Evolutionary conservation across 164 flowering plant species (phyloP).

Genomic region (Liquidambar formosana): DNA sequence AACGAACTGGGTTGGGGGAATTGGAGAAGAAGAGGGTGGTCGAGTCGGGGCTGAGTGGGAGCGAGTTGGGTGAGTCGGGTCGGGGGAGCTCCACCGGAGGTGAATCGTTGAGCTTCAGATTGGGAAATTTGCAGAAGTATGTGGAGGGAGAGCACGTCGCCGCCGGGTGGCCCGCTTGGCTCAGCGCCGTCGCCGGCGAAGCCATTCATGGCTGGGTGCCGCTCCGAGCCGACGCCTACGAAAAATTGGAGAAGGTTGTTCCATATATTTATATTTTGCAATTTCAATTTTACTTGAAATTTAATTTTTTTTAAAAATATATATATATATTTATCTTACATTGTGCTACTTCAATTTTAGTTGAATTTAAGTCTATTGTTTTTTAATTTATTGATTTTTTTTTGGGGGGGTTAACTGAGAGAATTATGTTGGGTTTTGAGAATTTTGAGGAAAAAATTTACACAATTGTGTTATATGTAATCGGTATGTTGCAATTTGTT

Average conservation of each 20-base stretch:
- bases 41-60: conserved; percentile 22
- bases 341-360: too few species aligned
- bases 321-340: too few species aligned
- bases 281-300: background rate
- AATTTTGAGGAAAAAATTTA: too few species aligned
- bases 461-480: too few species aligned
- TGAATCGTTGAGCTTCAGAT: conserved; percentile 59
- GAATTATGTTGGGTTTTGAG: too few species aligned
- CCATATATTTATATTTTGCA: background rate
- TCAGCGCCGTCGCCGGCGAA: conserved; percentile 72
- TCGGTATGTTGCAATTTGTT: too few species aligned
- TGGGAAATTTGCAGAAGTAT: conserved; percentile 59
- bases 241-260: conserved; percentile 67
- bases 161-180: conserved; percentile 87
- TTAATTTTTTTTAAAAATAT: too few species aligned
- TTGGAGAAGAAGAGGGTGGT: conserved; percentile 26
- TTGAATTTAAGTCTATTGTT: too few species aligned
- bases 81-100: conserved; percentile 40
- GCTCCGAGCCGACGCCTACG: conserved; percentile 55
- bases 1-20: conserved; percentile 32
- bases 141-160: conserved; percentile 69
- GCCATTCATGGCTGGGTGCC: conserved; percentile 85
- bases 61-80: conserved; percentile 55
- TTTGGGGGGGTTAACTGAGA: too few species aligned
- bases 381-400: too few species aligned